Evolutionary conservation across 1,284 basidiomycete genomes (phyloP), one percentile per base, ranked within the genome.

Genomic region (Inonotus obliquus): DNA sequence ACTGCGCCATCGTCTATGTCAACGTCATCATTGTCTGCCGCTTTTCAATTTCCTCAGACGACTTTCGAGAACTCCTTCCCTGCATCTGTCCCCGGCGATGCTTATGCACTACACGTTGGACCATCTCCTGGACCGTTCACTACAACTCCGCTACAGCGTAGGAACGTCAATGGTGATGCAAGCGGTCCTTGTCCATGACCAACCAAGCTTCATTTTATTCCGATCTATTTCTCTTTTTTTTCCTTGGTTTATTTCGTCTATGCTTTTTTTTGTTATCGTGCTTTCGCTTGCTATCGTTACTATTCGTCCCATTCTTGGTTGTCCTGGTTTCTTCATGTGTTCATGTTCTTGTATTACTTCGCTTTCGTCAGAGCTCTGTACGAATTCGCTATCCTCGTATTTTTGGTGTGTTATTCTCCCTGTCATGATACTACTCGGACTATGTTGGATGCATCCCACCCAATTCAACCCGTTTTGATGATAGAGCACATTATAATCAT

Each of bases 121-220:
- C 32, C 52, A 29, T 48, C 44, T 19, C 29, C 17, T 47, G 44
- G 45, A 7, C 56, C 56, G 9, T 57, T 57, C 41, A 57, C 56
- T 4, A 57, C 56, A 10, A 57, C 41, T 14, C 56, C 56, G 13
- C 56, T 57, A 17, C 56, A 47, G 2, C 56, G 56, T 2, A 57
- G 41, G 48, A 14, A 19, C n/a, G 32, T 32, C 32, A 9, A 9
- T 9, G 32, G 32, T 27, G 13, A 44, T 13, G 51, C 51, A 52
- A 52, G 11, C 11, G 25, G 17, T n/a, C 29, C 17, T 17, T 52
- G 21, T 23, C 25, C 51, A 27, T 25, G 23, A 44, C n/a, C 4
- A 44, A 7, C 7, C 19, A 17, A n/a, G n/a, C 17, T 3, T n/a
- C n/a, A n/a, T n/a, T 7, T 32, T 9, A 32, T 32, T 32, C 32